A percentile compares a stretch with the other conserved stretches of the same genome.
These are phyloP conservation scores for Aspergillus ibericus DNA, from an alignment of 2,329 filamentous ascomycete species.

Conservation along the genomic window DNA sequence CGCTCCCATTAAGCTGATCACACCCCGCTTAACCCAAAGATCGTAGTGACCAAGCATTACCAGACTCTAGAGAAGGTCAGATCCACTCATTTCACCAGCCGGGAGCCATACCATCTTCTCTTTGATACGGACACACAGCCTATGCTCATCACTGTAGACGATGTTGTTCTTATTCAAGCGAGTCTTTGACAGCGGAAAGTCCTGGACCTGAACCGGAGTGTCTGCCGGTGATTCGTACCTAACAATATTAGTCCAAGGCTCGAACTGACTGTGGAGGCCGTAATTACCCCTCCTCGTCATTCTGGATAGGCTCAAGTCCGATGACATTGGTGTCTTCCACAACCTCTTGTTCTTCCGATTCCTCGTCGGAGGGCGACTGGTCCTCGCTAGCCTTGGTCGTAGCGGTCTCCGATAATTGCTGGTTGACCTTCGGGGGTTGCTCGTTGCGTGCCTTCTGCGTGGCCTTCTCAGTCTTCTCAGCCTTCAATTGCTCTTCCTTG, in stretches of 20 bases:
- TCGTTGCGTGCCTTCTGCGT: constrained; percentile 10
- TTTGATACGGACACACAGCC: constrained; percentile 41
- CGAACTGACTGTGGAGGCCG: neutral
- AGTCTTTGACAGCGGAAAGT: constrained; percentile 43
- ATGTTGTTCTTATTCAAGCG: constrained; percentile 39
- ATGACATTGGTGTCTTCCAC: constrained; percentile 24
- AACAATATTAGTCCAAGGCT: constrained; percentile 15
- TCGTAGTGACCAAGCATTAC: constrained; percentile 56
- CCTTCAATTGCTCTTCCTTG: constrained; percentile 16
- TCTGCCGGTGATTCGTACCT: constrained; percentile 36
- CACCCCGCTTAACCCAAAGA: constrained; percentile 57
- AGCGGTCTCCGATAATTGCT: neutral
- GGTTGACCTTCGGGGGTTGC: constrained; percentile 3
- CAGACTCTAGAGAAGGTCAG: constrained; percentile 39
- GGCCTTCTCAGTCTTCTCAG: constrained; percentile 14
- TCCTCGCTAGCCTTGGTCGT: neutral
- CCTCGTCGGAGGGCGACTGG: constrained; percentile 18
- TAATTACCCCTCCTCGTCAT: constrained; percentile 29
- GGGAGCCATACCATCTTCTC: constrained; percentile 38
- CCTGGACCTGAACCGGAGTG: constrained; percentile 31
- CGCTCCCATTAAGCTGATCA: constrained; percentile 60
- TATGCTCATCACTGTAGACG: constrained; percentile 38
- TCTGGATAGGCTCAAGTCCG: constrained; percentile 24
- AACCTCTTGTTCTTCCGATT: constrained; percentile 17
- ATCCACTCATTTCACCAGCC: neutral